Conservation (phyloP, 148 eudicot genomes). For the Hydrangea macrophylla region DNA sequence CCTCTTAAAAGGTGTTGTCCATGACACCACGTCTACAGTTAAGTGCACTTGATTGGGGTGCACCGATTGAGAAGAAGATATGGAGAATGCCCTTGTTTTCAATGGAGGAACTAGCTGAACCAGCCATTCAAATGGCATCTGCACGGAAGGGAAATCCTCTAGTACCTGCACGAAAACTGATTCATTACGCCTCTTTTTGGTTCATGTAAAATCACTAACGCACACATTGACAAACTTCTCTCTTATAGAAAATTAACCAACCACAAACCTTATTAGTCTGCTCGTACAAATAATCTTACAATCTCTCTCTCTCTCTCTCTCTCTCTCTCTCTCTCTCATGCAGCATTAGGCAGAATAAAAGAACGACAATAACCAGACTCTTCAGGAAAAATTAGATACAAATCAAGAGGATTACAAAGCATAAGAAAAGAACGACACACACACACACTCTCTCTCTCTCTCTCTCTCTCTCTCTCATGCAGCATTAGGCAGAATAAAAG, state of each 20-base stretch:
- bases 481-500: neutral
- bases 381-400: constrained; percentile 1
- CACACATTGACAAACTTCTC: too few relatives aligned
- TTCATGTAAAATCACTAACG: too few relatives aligned
- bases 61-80: constrained; percentile 71
- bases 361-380: neutral
- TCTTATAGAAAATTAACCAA: too few relatives aligned
- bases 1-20: constrained; percentile 84
- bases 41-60: constrained; percentile 86
- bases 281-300: too few relatives aligned
- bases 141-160: constrained; percentile 90
- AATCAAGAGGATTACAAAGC: neutral
- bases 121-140: constrained; percentile 95
- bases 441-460: too few relatives aligned
- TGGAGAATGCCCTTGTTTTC: constrained; percentile 82
- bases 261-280: too few relatives aligned
- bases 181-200: too few relatives aligned
- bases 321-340: too few relatives aligned
- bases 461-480: too few relatives aligned
- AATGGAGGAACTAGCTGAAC: constrained; percentile 83
- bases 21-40: constrained; percentile 72
- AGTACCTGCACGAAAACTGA: constrained; percentile 80
- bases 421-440: too few relatives aligned
- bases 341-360: neutral
- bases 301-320: too few relatives aligned